Evolutionary conservation across 257 asterid genomes (phyloP), one percentile per base, ranked within the genome.

Genomic region (Lycium barbarum): DNA sequence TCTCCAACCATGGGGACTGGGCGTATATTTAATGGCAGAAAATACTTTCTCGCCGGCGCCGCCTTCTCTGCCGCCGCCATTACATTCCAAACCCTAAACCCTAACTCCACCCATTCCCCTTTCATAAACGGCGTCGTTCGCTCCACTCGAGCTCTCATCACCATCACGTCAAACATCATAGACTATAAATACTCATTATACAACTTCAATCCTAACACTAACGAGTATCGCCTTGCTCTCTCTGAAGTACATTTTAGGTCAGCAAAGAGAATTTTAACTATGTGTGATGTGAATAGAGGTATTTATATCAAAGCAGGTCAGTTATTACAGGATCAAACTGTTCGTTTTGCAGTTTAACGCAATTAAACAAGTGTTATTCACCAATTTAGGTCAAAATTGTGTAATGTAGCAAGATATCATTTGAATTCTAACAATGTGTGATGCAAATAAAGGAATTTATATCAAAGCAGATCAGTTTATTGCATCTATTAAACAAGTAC

Each of bases 201-300:
- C 86, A 89, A 92, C 55, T 83, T 93, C 81, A 81, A 90, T 65
- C 80, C 86, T 33, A 84, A 85, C 76, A 88, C 95, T 11, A 91
- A 90, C 40, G 96, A 93, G 22, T 93, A 91, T 65, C 89, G 85
- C 5, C 88, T 35, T 55, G 80, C 88, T 36, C 86, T 93, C 38
- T 86, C 98, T 9, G 90, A 96, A 96, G 97, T 96, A 58, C 98
- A 96, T 91, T 90, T 90, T 66, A 91, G 99, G 80, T 93, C 98
- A 36, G 99, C 99, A 35, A 88, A 88, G 86, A 89, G 97, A 88
- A 87, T 94, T 79, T 84, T 91, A 84, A 87, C 82, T 68, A 84
- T 96, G 80, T 96, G 98, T 57, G 98, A 96, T 83, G 85, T 91
- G 88, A 96, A 96, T 90, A 91, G 83, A 90, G 99, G 99, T 84